Percentiles rank a stretch among this genome's conserved stretches.
These are phyloP conservation scores for Diutina rugosa DNA, from an alignment of 1,139 yeast genomes.

Conservation along the genomic window DNA sequence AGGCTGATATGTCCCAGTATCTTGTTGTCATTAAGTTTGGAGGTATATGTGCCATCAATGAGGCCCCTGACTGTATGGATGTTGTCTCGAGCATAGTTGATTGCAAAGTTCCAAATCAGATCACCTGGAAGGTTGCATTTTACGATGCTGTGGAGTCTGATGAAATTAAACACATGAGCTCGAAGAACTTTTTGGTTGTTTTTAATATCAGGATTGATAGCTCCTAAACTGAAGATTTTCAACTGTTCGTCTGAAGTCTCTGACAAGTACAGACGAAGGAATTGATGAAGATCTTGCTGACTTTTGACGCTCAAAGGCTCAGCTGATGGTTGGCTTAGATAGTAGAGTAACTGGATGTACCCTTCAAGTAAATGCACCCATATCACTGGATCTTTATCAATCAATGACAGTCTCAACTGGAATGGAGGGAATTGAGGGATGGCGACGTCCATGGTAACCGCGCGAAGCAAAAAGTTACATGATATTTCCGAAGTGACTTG, in stretches of 20 bases:
- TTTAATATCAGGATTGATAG: slow-evolving; percentile 54
- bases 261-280: slow-evolving; percentile 40
- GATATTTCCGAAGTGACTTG: too few species aligned
- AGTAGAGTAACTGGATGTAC: slow-evolving; percentile 32
- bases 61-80: slow-evolving; percentile 35
- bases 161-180: slow-evolving; percentile 36
- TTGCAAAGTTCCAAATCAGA: slow-evolving; percentile 49
- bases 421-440: slow-evolving; percentile 67
- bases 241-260: slow-evolving; percentile 51
- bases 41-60: slow-evolving; percentile 39
- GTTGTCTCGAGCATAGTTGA: slow-evolving; percentile 36
- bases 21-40: slow-evolving; percentile 33
- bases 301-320: slow-evolving; percentile 31
- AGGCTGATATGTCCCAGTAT: slow-evolving; percentile 38
- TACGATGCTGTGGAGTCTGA: slow-evolving; percentile 38
- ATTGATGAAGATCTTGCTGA: slow-evolving; percentile 43
- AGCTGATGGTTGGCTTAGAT: background rate
- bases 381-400: slow-evolving; percentile 72
- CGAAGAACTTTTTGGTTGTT: slow-evolving; percentile 36
- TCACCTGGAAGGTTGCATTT: slow-evolving; percentile 45
- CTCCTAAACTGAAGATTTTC: slow-evolving; percentile 53
- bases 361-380: slow-evolving; percentile 63
- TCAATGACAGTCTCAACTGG: slow-evolving; percentile 54
- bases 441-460: slow-evolving; percentile 21
- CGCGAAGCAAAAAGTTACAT: background rate